These are phyloP conservation scores for Erodium texanum DNA, from an alignment of 441 rosid species.

Conservation along the genomic window DNA sequence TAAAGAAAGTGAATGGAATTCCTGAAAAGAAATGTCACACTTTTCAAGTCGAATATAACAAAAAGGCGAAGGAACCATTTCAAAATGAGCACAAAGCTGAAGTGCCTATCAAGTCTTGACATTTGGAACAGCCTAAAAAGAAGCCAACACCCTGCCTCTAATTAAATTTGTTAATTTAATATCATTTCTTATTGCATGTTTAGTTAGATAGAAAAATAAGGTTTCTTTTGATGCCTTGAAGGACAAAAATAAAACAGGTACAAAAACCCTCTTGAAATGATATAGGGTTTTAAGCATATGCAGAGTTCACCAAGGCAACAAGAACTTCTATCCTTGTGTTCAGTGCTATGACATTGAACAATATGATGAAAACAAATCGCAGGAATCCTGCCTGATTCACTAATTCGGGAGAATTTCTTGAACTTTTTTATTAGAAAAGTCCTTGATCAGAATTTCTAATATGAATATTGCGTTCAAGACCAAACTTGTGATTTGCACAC, in stretches of 20 bases:
- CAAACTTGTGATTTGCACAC: not conserved
- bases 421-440: too few relatives aligned
- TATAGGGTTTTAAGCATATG: not conserved
- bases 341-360: not conserved
- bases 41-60: too few relatives aligned
- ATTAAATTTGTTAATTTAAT: not conserved
- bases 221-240: not conserved
- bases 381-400: not conserved
- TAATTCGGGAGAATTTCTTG: too few relatives aligned
- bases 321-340: not conserved
- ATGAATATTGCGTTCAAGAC: too few relatives aligned
- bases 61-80: not conserved
- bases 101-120: not conserved
- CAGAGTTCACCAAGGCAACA: not conserved
- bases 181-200: not conserved
- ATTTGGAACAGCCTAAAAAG: slow-evolving; percentile 1
- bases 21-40: too few relatives aligned
- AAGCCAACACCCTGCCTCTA: not conserved
- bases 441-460: too few relatives aligned
- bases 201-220: not conserved
- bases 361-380: not conserved
- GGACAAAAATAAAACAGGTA: not conserved
- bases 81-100: not conserved
- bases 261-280: not conserved
- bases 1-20: too few relatives aligned